phyloP scores from a whole-genome alignment of 768 basidiomycete genomes.

The Leccinum imitatum region DNA sequence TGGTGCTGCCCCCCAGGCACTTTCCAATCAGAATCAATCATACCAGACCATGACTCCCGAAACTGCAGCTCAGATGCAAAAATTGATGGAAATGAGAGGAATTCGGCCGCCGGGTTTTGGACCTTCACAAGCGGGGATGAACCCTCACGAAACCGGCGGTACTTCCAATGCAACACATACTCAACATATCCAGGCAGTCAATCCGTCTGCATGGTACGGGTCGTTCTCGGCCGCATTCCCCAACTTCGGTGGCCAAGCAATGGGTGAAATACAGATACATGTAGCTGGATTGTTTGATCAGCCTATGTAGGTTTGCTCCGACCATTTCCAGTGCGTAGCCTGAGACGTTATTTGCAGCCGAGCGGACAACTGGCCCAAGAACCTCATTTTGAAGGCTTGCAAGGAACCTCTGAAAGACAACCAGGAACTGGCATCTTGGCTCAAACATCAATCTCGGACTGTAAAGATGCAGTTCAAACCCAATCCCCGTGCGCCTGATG shows the following conservation, averaged over 20 bases:
- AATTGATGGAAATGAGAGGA: conserved; percentile 46
- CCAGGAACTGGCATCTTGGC: conserved; percentile 47
- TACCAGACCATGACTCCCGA: conserved; percentile 8
- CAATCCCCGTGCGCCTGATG: conserved; percentile 35
- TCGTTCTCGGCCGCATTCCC: conserved; percentile 42
- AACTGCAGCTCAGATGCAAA: conserved; percentile 46
- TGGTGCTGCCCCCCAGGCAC: conserved; percentile 14
- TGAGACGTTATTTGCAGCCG: conserved; percentile 38
- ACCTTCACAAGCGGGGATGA: conserved; percentile 19
- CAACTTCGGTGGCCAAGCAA: conserved; percentile 37
- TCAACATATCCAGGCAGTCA: conserved; percentile 6
- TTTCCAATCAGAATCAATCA: conserved; percentile 14
- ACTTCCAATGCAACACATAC: conserved; percentile 3
- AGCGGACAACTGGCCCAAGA: conserved; percentile 52
- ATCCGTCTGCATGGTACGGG: conserved; percentile 45
- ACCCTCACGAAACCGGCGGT: conserved; percentile 10
- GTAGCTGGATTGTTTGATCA: conserved; percentile 27
- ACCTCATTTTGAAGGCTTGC: conserved; percentile 41
- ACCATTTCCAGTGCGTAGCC: not conserved
- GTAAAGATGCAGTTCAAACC: conserved; percentile 42
- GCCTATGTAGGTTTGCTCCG: conserved; percentile 34
- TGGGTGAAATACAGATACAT: conserved; percentile 39
- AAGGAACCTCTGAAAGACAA: conserved; percentile 41
- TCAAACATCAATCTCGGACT: conserved; percentile 37
- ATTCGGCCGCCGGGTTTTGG: conserved; percentile 24